Conservation (phyloP, 2,329 filamentous ascomycete genomes). For the Capronia epimyces region DNA sequence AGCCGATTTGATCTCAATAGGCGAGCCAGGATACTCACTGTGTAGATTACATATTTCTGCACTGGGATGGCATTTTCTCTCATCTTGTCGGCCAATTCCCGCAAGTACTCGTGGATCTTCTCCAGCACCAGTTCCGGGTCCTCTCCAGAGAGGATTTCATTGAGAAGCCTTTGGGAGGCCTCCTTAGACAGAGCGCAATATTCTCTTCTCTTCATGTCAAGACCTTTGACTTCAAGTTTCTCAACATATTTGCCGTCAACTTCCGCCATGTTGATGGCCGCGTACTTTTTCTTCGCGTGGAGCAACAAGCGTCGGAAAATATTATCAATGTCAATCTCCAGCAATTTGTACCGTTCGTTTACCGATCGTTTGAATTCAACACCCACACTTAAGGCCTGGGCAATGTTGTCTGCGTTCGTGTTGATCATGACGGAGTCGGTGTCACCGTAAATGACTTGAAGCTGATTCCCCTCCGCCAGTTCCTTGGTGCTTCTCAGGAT, state of each 20-base stretch:
- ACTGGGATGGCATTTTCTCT: conserved; percentile 67
- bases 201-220: conserved; percentile 96
- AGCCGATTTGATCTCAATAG: conserved; percentile 2
- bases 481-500: conserved; percentile 95
- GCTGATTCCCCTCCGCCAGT: conserved; percentile 79
- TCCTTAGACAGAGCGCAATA: conserved; percentile 96
- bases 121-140: conserved; percentile 82
- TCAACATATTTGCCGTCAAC: conserved; percentile 84
- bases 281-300: conserved; percentile 99
- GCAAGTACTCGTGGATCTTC: conserved; percentile 88
- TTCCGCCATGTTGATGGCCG: conserved; percentile 88
- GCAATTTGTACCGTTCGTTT: conserved; percentile 83
- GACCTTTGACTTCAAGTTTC: conserved; percentile 94
- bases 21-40: conserved; percentile 42
- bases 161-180: conserved; percentile 81
- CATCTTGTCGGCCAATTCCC: conserved; percentile 80
- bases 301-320: conserved; percentile 88
- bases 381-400: conserved; percentile 84
- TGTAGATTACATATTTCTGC: conserved; percentile 95
- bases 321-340: conserved; percentile 98
- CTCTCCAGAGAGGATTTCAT: conserved; percentile 89
- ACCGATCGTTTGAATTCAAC: conserved; percentile 92
- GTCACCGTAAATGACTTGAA: conserved; percentile 97
- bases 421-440: conserved; percentile 99
- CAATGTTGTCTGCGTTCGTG: conserved; percentile 89